phyloP scores from a whole-genome alignment of 2,329 filamentous ascomycete species.

The Talaromyces rugulosus region DNA sequence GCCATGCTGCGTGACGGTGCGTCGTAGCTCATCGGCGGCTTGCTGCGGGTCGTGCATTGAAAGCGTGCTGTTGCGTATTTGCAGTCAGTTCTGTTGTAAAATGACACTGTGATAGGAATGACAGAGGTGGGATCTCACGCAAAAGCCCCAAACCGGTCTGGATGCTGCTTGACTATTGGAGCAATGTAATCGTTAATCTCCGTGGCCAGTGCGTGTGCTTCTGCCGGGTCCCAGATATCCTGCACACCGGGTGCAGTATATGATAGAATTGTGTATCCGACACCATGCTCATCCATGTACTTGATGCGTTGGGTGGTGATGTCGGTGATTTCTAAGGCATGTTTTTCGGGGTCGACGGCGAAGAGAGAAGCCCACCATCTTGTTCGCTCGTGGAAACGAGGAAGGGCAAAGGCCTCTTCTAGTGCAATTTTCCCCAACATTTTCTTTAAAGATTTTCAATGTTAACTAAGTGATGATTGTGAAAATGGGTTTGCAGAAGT shows the following conservation, averaged over 20 bases:
- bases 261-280: conserved; percentile 24
- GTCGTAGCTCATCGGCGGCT: conserved; percentile 21
- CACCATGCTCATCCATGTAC: conserved; percentile 20
- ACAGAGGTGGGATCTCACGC: not conserved
- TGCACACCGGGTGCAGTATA: conserved; percentile 26
- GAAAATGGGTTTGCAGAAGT: not conserved
- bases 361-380: conserved; percentile 15
- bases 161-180: conserved; percentile 16
- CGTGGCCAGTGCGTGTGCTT: conserved; percentile 21
- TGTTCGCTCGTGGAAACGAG: conserved; percentile 11
- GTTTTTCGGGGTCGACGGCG: conserved; percentile 17
- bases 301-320: conserved; percentile 11
- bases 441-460: not conserved
- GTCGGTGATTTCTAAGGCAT: conserved; percentile 16
- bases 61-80: conserved; percentile 1
- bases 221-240: conserved; percentile 20
- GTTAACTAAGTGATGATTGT: not conserved
- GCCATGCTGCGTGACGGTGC: conserved; percentile 46
- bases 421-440: conserved; percentile 13
- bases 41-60: conserved; percentile 23
- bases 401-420: conserved; percentile 13
- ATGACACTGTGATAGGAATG: not conserved
- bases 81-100: not conserved
- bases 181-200: conserved; percentile 26
- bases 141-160: conserved; percentile 14